These are phyloP conservation scores for Solanum ossicruentum DNA, from an alignment of 257 asterid species.

Conservation along the genomic window DNA sequence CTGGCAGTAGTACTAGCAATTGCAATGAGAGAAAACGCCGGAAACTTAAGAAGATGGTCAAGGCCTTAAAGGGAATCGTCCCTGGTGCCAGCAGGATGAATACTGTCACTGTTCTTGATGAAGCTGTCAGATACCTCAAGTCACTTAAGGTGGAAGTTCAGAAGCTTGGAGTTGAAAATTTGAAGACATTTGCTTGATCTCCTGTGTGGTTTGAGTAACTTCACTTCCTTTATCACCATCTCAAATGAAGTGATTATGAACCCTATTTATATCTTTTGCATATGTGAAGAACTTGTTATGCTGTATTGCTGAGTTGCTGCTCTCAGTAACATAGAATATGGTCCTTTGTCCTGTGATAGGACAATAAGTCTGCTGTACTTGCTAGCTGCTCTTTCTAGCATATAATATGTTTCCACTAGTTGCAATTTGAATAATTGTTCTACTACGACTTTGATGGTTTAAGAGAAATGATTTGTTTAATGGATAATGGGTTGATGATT, in stretches of 20 bases:
- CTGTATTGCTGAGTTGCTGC: background rate
- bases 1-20: slow-evolving; percentile 2
- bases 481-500: background rate
- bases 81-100: slow-evolving; percentile 64
- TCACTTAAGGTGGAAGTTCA: slow-evolving; percentile 62
- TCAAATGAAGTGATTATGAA: background rate
- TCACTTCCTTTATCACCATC: background rate
- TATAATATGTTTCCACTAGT: background rate
- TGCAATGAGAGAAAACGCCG: slow-evolving; percentile 28
- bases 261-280: background rate
- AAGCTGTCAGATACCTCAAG: slow-evolving; percentile 71
- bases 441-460: background rate
- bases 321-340: background rate
- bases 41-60: slow-evolving; percentile 54
- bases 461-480: background rate
- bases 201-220: background rate
- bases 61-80: slow-evolving; percentile 47
- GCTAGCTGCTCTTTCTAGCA: background rate
- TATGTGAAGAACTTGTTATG: background rate
- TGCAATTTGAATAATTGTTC: background rate
- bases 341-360: background rate
- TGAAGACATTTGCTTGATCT: background rate
- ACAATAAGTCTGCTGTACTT: background rate
- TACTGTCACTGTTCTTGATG: slow-evolving; percentile 62
- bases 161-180: slow-evolving; percentile 42